These are phyloP conservation scores for Cladobotryum mycophilum DNA, from an alignment of 2,329 filamentous ascomycete species.

Conservation along the genomic window DNA sequence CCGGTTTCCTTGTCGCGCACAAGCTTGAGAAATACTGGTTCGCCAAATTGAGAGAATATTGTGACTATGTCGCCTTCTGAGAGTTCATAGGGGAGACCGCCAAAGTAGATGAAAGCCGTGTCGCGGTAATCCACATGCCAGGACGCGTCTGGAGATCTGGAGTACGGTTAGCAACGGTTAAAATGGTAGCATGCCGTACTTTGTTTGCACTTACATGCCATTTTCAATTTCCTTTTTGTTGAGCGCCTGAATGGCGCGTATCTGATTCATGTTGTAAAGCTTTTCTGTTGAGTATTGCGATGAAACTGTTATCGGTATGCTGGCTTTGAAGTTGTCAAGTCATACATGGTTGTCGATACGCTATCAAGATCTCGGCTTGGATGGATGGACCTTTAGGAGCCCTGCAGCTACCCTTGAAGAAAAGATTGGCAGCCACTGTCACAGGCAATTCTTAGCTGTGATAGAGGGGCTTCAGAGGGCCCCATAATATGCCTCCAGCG, in stretches of 20 bases:
- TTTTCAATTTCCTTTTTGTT: constrained; percentile 93
- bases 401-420: no score
- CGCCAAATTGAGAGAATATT: constrained; percentile 95
- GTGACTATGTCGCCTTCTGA: constrained; percentile 94
- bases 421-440: no score
- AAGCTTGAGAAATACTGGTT: constrained; percentile 88
- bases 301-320: no score
- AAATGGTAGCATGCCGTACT: no score
- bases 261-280: constrained; percentile 71
- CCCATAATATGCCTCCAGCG: no score
- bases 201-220: constrained; percentile 57
- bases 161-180: constrained; percentile 18
- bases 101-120: constrained; percentile 94
- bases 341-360: no score
- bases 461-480: no score
- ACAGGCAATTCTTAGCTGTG: no score
- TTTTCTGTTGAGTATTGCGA: neutral
- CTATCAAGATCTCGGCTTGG: no score
- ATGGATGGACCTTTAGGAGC: no score
- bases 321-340: no score
- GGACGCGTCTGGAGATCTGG: constrained; percentile 73
- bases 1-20: constrained; percentile 93
- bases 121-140: constrained; percentile 98
- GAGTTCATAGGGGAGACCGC: constrained; percentile 84
- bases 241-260: constrained; percentile 84